phyloP scores from a whole-genome alignment of 192 early-diverging fungal genomes.

The Coemansia asiatica region DNA sequence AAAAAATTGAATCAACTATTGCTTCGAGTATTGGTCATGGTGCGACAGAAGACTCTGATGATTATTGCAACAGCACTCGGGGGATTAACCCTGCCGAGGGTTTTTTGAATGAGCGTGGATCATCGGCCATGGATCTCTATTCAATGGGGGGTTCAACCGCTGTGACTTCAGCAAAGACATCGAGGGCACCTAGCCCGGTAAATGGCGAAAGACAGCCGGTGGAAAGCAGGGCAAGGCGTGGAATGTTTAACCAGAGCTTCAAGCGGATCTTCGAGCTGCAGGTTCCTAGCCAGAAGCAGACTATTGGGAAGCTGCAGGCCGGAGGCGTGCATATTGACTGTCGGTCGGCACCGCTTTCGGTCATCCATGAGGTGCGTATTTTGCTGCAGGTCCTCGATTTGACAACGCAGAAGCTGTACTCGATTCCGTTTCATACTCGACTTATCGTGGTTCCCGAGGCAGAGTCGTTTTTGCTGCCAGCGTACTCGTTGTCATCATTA shows the following conservation, averaged over 20 bases:
- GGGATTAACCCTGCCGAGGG: too few relatives aligned
- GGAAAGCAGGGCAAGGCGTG: background rate
- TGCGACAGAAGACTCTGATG: too few relatives aligned
- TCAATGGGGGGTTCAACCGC: too few relatives aligned
- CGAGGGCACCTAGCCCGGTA: background rate
- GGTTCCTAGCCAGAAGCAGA: slow-evolving; percentile 17
- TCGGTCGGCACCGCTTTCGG: slow-evolving; percentile 37
- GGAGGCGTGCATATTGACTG: slow-evolving; percentile 39
- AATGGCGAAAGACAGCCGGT: background rate
- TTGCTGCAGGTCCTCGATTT: slow-evolving; percentile 22
- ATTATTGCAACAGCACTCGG: too few relatives aligned
- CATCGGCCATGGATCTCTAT: too few relatives aligned
- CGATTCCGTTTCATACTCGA: slow-evolving; percentile 35
- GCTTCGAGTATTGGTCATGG: slow-evolving; percentile 12
- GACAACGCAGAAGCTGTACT: slow-evolving; percentile 21
- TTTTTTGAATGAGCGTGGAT: too few relatives aligned
- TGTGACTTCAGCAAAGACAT: too few relatives aligned
- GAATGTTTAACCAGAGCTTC: slow-evolving; percentile 36
- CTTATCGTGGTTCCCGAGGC: slow-evolving; percentile 37
- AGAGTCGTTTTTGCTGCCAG: slow-evolving; percentile 33
- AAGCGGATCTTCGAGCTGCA: slow-evolving; percentile 16
- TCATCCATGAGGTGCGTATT: slow-evolving; percentile 28
- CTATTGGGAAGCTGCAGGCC: background rate
- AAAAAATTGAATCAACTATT: slow-evolving; percentile 11
- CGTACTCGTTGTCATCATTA: slow-evolving; percentile 26